Conservation (phyloP, 352 stramenopile species). For the Phytophthora aleatoria region DNA sequence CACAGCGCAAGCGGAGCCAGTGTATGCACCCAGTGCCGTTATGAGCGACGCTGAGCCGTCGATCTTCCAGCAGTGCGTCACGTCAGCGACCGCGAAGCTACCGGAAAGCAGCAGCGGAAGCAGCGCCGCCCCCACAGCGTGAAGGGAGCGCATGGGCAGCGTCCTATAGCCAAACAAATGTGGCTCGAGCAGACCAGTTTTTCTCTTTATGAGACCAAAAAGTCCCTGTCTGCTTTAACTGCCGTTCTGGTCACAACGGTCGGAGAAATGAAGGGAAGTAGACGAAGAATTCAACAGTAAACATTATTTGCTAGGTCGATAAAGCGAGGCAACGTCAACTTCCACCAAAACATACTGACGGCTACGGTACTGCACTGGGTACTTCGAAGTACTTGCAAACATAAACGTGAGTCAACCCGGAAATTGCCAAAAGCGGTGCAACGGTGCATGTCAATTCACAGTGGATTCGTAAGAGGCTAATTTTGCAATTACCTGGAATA, state of each 20-base stretch:
- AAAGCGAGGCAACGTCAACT: slow-evolving; percentile 3
- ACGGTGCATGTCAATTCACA: background rate
- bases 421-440: background rate
- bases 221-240: slow-evolving; percentile 23
- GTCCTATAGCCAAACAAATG: slow-evolving; percentile 19
- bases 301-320: background rate
- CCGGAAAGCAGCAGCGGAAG: slow-evolving; percentile 11
- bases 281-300: background rate
- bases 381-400: background rate
- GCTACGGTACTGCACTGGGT: slow-evolving; percentile 1
- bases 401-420: background rate
- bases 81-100: slow-evolving; percentile 3
- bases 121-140: background rate
- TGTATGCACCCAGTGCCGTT: slow-evolving; percentile 29
- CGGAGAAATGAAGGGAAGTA: background rate
- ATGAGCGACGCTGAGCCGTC: slow-evolving; percentile 23
- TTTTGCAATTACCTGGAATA: background rate
- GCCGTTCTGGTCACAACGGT: background rate
- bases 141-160: slow-evolving; percentile 23
- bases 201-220: slow-evolving; percentile 11
- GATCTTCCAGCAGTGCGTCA: slow-evolving; percentile 48
- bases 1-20: slow-evolving; percentile 34
- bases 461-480: background rate
- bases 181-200: slow-evolving; percentile 26
- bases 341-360: slow-evolving; percentile 14